Base-by-base conservation (phyloP, 108 stramenopile genomes). In the Asterionellopsis glacialis region DNA sequence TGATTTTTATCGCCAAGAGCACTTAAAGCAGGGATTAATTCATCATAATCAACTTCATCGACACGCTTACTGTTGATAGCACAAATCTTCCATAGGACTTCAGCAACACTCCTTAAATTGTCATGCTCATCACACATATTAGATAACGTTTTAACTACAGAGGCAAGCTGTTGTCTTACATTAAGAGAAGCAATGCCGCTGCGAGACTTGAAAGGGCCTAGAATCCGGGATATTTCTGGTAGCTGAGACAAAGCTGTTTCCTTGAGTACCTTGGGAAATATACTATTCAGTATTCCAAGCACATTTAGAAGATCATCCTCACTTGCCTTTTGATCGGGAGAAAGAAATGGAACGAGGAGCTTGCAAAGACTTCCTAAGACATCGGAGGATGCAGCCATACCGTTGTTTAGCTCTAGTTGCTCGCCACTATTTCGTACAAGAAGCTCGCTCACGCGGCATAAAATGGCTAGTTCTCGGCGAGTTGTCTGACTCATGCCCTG, bases 21-120 rank as follows among this genome's bases (percentile, higher is more conserved):
- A 51, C 77, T 84, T 47, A 95, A 64, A 33, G 75, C 81, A 43
- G 88, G 82, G 38, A 95, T 61, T 10, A 95, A 76, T 22, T 57
- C 43, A 19, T 90, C 86, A 66, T 79, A 85, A 57, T 95, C 82
- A 51, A 83, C 59, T 63, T 95, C 93, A 41, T 90, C 87, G 10
- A 95, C 75, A 41, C 81, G 76, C 21, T 77, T 86, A 23, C 66
- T 61, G 63, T 85, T 69, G 9, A 64, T 49, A 38, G 86, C 64
- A 58, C 70, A 81, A 1, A 90, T 57, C 16, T 83, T 79, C 0
- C 59, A 54, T 15, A 83, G 51, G 21, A 67, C 66, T 3, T 65
- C 41, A 22, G 78, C 67, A 21, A 83, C 66, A 5, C 27, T 28
- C 21, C 48, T 28, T 11, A 77, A 51, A 18, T 56, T 16, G 41